Evolutionary conservation across 192 early-diverging fungal genomes (phyloP).

Genomic region (Mortierella alpina): DNA sequence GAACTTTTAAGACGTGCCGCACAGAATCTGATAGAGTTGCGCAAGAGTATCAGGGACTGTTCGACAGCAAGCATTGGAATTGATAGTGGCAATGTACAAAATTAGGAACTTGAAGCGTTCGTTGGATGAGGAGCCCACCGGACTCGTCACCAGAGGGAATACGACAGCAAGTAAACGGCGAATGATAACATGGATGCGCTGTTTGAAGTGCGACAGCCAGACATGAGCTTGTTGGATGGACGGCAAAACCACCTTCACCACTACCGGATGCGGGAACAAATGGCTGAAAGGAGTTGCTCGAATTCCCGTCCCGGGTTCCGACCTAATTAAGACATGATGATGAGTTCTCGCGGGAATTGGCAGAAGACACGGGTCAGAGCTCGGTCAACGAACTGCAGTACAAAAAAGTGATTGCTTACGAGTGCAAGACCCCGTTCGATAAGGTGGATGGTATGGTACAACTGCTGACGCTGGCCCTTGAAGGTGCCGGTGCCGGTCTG

Average conservation of each 20-base stretch:
- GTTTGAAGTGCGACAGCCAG: constrained; percentile 15
- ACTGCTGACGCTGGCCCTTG: constrained; percentile 81
- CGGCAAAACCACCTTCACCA: not conserved
- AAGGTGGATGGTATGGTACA: constrained; percentile 83
- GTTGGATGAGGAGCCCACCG: constrained; percentile 59
- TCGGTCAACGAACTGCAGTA: constrained; percentile 80
- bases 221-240: not conserved
- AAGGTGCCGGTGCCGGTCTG: constrained; percentile 70
- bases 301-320: constrained; percentile 46
- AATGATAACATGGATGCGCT: constrained; percentile 34
- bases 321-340: constrained; percentile 54
- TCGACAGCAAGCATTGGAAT: constrained; percentile 60
- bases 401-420: constrained; percentile 85
- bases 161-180: constrained; percentile 9
- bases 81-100: constrained; percentile 68
- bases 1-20: constrained; percentile 64
- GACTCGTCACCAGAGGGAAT: constrained; percentile 53
- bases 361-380: constrained; percentile 60
- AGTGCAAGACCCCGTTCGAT: constrained; percentile 82
- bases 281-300: constrained; percentile 46
- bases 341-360: constrained; percentile 68
- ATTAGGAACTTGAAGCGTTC: constrained; percentile 71
- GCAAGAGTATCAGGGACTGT: constrained; percentile 62
- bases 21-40: constrained; percentile 65
- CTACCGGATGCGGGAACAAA: constrained; percentile 17